These are phyloP conservation scores for Phytopythium cucurbitacearum DNA, from an alignment of 352 stramenopile species.

Conservation along the genomic window DNA sequence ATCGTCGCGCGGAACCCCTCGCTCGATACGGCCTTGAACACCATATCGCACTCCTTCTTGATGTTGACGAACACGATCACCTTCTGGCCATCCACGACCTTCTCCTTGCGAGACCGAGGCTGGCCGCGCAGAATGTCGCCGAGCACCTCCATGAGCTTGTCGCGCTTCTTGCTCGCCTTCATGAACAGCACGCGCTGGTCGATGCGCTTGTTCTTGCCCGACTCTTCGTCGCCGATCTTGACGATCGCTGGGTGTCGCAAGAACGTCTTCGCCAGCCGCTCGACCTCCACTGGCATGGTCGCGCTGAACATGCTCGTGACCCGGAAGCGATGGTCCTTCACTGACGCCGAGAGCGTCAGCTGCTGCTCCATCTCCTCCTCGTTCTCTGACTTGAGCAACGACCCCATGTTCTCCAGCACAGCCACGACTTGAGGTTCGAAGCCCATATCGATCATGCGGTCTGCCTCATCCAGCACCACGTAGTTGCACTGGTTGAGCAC, in stretches of 20 bases:
- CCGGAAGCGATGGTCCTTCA: conserved; percentile 47
- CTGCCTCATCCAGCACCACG: conserved; percentile 98
- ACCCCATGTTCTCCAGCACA: conserved; percentile 97
- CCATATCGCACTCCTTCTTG: conserved; percentile 97
- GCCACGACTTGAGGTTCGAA: conserved; percentile 96
- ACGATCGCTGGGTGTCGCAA: conserved; percentile 96
- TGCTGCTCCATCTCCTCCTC: conserved; percentile 96
- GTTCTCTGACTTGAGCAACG: conserved; percentile 95
- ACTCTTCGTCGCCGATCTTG: conserved; percentile 97
- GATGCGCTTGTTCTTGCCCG: conserved; percentile 98
- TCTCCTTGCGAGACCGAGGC: conserved; percentile 60
- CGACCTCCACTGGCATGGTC: conserved; percentile 97
- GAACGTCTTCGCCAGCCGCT: conserved; percentile 96
- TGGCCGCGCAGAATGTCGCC: conserved; percentile 77
- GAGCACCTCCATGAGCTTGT: conserved; percentile 82
- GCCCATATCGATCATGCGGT: conserved; percentile 97
- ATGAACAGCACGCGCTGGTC: conserved; percentile 95
- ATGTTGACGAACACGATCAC: conserved; percentile 99
- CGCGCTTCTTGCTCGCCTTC: conserved; percentile 89
- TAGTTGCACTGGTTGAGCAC: conserved; percentile 99
- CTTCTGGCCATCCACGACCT: conserved; percentile 83
- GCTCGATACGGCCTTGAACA: conserved; percentile 91
- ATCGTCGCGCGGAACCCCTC: conserved; percentile 90
- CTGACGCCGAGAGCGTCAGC: conserved; percentile 48
- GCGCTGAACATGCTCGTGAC: conserved; percentile 98